Evolutionary conservation across 331 rosid species (phyloP).

Genomic region (Quercus tomentella): DNA sequence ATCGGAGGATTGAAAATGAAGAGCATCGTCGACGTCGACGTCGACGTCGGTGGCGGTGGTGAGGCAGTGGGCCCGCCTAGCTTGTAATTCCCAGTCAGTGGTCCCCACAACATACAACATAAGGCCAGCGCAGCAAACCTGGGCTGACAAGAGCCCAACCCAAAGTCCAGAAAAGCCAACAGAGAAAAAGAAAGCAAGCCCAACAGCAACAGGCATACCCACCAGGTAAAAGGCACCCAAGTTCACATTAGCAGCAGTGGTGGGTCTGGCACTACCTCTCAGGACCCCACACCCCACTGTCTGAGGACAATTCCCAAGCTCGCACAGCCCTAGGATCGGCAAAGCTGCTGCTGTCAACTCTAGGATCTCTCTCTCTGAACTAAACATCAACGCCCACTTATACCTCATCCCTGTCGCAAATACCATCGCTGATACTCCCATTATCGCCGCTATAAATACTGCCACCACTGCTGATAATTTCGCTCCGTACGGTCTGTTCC

Average conservation of each 20-base stretch:
- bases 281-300: slow-evolving; percentile 87
- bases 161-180: slow-evolving; percentile 86
- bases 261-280: slow-evolving; percentile 84
- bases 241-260: slow-evolving; percentile 74
- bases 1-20: too few species aligned
- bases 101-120: slow-evolving; percentile 75
- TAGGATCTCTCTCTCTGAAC: slow-evolving; percentile 46
- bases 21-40: too few species aligned
- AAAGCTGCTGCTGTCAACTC: slow-evolving; percentile 59
- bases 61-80: slow-evolving; percentile 41
- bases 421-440: slow-evolving; percentile 54
- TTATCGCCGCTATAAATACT: slow-evolving; percentile 36
- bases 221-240: slow-evolving; percentile 77
- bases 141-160: slow-evolving; percentile 85
- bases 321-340: slow-evolving; percentile 85
- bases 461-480: slow-evolving; percentile 52
- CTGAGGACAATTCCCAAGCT: slow-evolving; percentile 94
- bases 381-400: slow-evolving; percentile 77
- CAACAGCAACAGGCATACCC: slow-evolving; percentile 89
- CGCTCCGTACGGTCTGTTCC: slow-evolving; percentile 38
- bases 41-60: too few species aligned
- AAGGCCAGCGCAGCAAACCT: slow-evolving; percentile 73
- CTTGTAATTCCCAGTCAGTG: slow-evolving; percentile 78
- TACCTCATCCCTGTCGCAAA: slow-evolving; percentile 55
- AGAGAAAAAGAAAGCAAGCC: slow-evolving; percentile 49